Percentiles rank a stretch among this genome's conserved stretches.
These are phyloP conservation scores for Wickerhamomyces sydowiorum DNA, from an alignment of 805 yeast genomes.

Conservation along the genomic window DNA sequence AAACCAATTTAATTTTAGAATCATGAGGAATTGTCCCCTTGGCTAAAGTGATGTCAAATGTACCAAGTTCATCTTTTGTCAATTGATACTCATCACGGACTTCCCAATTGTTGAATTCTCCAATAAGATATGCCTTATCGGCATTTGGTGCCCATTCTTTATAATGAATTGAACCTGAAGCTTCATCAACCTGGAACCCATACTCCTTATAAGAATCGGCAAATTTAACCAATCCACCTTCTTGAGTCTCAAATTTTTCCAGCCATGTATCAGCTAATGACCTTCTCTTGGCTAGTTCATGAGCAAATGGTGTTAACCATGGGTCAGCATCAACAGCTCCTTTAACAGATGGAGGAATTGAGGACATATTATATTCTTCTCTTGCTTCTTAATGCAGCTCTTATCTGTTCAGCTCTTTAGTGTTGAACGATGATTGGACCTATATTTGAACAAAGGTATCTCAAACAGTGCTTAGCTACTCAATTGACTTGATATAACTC, in stretches of 20 bases:
- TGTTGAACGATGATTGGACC: no score
- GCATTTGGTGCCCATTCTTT: conserved; percentile 94
- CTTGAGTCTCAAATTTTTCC: conserved; percentile 44
- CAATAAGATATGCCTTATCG: conserved; percentile 64
- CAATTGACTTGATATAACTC: no score
- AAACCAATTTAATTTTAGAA: conserved; percentile 65
- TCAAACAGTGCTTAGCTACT: no score
- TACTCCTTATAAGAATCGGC: conserved; percentile 70
- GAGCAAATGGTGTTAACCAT: conserved; percentile 74
- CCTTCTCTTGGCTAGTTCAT: conserved; percentile 65
- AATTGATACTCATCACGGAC: conserved; percentile 43
- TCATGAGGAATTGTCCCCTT: conserved; percentile 75
- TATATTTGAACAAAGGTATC: no score
- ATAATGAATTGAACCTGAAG: conserved; percentile 46
- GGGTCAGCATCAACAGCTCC: conserved; percentile 76
- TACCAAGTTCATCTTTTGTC: conserved; percentile 61
- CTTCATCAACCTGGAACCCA: conserved; percentile 72
- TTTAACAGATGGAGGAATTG: conserved; percentile 34
- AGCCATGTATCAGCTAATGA: conserved; percentile 62
- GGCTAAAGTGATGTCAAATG: conserved; percentile 58
- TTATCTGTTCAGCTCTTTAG: no score
- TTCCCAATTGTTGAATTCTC: conserved; percentile 90
- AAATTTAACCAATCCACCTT: conserved; percentile 63
- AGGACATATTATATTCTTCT: not conserved
- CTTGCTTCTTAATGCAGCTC: not conserved